A percentile compares a stretch with the other conserved stretches of the same genome.
Evolutionary conservation across 176 grass and related monocot genomes (phyloP).

Genomic region (Aegilops speltoides): DNA sequence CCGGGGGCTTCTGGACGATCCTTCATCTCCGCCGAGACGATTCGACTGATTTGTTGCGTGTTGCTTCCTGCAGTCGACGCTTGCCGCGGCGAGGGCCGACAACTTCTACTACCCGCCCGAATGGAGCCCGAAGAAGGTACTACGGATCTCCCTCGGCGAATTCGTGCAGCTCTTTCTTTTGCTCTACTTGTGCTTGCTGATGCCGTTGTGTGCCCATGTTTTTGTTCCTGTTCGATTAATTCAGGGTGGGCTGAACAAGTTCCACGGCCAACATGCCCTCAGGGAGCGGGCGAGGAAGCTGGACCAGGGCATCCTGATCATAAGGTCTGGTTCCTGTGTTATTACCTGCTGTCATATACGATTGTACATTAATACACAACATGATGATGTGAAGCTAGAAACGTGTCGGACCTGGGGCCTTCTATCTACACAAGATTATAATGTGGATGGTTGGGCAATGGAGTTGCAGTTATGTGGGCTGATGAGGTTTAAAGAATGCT

Average conservation of each 20-base stretch:
- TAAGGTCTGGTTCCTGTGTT: slow-evolving; percentile 55
- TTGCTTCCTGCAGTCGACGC: slow-evolving; percentile 58
- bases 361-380: not conserved
- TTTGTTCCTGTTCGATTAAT: not conserved
- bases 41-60: not conserved
- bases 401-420: not conserved
- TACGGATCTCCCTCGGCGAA: slow-evolving; percentile 10
- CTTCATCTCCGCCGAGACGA: not conserved
- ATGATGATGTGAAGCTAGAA: not conserved
- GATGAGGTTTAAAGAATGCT: not conserved
- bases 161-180: not conserved
- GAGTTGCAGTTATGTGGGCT: not conserved
- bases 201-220: not conserved
- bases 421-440: not conserved
- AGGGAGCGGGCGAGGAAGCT: slow-evolving; percentile 88
- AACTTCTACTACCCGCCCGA: slow-evolving; percentile 99
- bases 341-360: not conserved
- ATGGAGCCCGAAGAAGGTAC: slow-evolving; percentile 96
- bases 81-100: slow-evolving; percentile 83
- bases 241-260: slow-evolving; percentile 96
- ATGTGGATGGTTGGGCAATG: not conserved
- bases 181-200: slow-evolving; percentile 6
- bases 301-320: slow-evolving; percentile 94
- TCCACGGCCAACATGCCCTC: slow-evolving; percentile 90
- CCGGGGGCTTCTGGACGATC: not conserved